Evolutionary conservation across 2,329 filamentous ascomycete species (phyloP).

Genomic region (Ilyonectria mors-panacis): DNA sequence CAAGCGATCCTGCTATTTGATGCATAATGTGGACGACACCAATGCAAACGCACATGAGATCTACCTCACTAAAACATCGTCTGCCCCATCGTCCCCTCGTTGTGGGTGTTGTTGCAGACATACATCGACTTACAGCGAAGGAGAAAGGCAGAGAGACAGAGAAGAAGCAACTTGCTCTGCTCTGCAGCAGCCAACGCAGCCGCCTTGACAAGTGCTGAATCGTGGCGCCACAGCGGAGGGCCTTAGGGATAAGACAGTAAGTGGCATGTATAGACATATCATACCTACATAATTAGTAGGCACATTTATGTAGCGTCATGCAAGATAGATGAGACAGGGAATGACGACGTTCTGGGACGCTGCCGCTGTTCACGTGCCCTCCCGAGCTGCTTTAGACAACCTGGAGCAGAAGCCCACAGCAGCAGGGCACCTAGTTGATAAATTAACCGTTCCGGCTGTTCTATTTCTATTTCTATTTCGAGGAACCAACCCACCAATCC

Average conservation of each 20-base stretch:
- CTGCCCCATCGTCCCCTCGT: constrained; percentile 4
- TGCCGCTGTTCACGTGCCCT: constrained; percentile 20
- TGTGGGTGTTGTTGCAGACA: not conserved
- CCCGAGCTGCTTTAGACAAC: not conserved
- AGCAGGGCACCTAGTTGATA: constrained; percentile 7
- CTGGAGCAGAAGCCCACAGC: not conserved
- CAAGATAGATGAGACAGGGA: constrained; percentile 32
- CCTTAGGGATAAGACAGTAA: not conserved
- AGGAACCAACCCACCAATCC: constrained; percentile 12
- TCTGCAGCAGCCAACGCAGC: not conserved
- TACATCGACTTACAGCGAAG: not conserved
- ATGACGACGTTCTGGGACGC: constrained; percentile 14
- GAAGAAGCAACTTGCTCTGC: not conserved
- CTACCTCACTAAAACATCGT: constrained; percentile 12
- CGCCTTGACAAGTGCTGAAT: constrained; percentile 16
- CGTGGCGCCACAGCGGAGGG: constrained; percentile 14
- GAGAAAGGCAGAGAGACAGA: not conserved
- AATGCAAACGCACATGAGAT: constrained; percentile 30
- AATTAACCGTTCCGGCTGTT: constrained; percentile 27
- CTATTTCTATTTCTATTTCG: constrained; percentile 32
- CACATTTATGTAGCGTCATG: constrained; percentile 19
- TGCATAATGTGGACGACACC: constrained; percentile 19
- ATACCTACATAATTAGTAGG: not conserved
- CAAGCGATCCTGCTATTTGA: constrained; percentile 3
- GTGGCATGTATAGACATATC: not conserved